phyloP scores from a whole-genome alignment of 2,329 filamentous ascomycete genomes.

The Emericellopsis cladophorae region DNA sequence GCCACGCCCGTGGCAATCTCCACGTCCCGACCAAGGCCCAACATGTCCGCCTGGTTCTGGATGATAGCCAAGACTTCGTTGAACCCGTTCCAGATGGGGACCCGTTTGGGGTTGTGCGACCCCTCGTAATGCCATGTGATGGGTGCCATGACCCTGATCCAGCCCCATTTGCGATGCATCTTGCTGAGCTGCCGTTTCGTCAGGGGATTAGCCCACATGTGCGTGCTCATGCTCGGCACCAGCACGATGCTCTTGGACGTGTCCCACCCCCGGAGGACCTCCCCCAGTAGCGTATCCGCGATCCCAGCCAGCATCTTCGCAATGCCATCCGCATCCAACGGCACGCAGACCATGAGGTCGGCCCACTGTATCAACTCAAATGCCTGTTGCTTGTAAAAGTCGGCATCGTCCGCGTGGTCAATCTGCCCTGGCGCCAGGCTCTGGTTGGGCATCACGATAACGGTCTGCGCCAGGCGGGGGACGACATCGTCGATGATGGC shows the following conservation, averaged over 20 bases:
- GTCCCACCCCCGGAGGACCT: conserved; percentile 77
- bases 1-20: conserved; percentile 34
- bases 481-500: conserved; percentile 55
- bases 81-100: conserved; percentile 50
- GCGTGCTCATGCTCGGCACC: conserved; percentile 76
- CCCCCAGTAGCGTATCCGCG: conserved; percentile 67
- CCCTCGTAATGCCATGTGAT: conserved; percentile 70
- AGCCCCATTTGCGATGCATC: conserved; percentile 72
- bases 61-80: conserved; percentile 63
- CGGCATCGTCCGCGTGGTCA: conserved; percentile 31
- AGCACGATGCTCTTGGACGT: conserved; percentile 74
- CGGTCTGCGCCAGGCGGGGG: conserved; percentile 48
- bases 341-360: conserved; percentile 71
- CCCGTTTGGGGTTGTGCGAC: conserved; percentile 32
- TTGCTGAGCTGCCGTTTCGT: conserved; percentile 81
- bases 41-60: conserved; percentile 63
- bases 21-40: conserved; percentile 61
- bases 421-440: conserved; percentile 19
- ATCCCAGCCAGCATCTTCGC: conserved; percentile 81
- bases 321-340: conserved; percentile 72
- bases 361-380: conserved; percentile 75
- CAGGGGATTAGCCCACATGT: conserved; percentile 84
- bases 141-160: conserved; percentile 71
- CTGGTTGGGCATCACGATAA: conserved; percentile 45
- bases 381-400: conserved; percentile 36